Evolutionary conservation across 257 asterid species (phyloP), one percentile per base, ranked within the genome.

Genomic region (Ophiorrhiza pumila): DNA sequence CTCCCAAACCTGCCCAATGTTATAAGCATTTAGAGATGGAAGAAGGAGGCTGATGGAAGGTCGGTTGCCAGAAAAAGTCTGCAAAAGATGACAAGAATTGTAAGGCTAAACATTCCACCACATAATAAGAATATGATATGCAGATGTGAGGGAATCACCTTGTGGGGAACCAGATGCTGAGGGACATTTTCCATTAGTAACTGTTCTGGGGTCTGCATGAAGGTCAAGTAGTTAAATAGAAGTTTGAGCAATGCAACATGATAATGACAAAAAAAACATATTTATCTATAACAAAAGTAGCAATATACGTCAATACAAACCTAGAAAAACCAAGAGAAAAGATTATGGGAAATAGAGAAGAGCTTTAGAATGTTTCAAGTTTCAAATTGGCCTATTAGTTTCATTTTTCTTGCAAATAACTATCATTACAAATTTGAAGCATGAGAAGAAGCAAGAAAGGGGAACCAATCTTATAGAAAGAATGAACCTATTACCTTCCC

Each of bases 21-120:
- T 91, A 88, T 93, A 91, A 77, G 98, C 97, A 80, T 81, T 83
- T 78, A 93, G 77, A 15, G 96, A 88, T 70, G 98, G 97, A 73
- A 93, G 93, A 63, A 93, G 88, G 72, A 93, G 79, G 87, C 97
- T 93, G 74, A 93, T 84, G 76, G 97, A 93, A 63, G 97, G 98
- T 52, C 98, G 90, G 81, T 93, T 91, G 64, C 98, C 98, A 20
- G 96, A 85, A 86, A 93, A 93, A 23, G 96, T 93, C 98, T 93
- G 91, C 83, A 79, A 69, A 46, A 63, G 60, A 18, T 25, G n/a
- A 65, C 74, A 25, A 1, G n/a, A 69, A 75, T 62, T 55, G 59
- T 65, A 52, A 87, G 80, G 60, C 65, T 65, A 41, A 20, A 64
- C 13, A 62, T 55, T 50, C 68, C 67, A 69, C 52, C 67, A 34